phyloP scores from a whole-genome alignment of 495 filamentous ascomycete species.

The Trichoderma reesei region DNA sequence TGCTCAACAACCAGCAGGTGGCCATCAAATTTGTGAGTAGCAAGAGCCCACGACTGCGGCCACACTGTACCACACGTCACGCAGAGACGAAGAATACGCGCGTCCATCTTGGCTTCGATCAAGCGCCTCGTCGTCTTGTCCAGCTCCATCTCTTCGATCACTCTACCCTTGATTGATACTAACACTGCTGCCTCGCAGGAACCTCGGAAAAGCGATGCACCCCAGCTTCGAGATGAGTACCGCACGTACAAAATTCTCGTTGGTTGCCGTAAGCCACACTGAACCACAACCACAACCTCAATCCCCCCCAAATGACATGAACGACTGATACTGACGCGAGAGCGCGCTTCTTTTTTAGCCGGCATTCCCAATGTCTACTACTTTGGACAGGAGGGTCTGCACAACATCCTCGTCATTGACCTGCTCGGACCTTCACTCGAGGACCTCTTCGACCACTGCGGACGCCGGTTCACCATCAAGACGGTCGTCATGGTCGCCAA shows the following conservation, averaged over 20 bases:
- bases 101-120: not conserved
- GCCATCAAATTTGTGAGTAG: conserved; percentile 96
- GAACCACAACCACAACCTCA: conserved; percentile 1
- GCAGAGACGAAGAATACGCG: not conserved
- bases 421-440: conserved; percentile 92
- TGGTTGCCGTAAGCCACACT: conserved; percentile 67
- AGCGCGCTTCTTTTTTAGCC: conserved; percentile 41
- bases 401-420: conserved; percentile 99
- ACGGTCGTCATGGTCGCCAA: conserved; percentile 99
- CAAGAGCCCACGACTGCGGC: not conserved
- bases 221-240: conserved; percentile 97
- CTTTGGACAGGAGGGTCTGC: conserved; percentile 96
- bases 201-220: conserved; percentile 96
- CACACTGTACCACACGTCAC: not conserved
- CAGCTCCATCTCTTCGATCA: not conserved
- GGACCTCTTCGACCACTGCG: conserved; percentile 97
- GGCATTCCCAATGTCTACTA: conserved; percentile 99
- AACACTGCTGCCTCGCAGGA: conserved; percentile 45
- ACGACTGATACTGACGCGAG: not conserved
- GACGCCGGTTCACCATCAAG: conserved; percentile 89
- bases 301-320: no score
- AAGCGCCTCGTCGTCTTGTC: no score
- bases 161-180: not conserved
- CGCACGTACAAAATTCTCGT: conserved; percentile 99
- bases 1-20: conserved; percentile 98